Percentiles rank a stretch among this genome's conserved stretches.
Evolutionary conservation across 257 asterid species (phyloP).

Genomic region (Knoxia roxburghii): DNA sequence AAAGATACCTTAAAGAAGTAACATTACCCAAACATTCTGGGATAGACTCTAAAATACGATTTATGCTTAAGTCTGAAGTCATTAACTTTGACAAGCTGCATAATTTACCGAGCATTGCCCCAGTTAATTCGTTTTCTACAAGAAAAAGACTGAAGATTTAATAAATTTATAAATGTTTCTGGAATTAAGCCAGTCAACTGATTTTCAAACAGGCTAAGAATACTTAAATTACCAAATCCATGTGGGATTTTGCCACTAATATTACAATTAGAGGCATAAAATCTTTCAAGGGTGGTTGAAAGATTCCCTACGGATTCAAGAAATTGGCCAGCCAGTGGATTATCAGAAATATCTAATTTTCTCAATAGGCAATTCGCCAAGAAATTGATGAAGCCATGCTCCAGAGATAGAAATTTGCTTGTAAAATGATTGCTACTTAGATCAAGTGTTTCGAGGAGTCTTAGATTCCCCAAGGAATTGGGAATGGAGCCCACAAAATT

Average conservation of each 20-base stretch:
- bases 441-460: constrained; percentile 14
- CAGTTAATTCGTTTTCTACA: not conserved
- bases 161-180: too few relatives aligned
- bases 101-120: not conserved
- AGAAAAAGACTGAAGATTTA: too few relatives aligned
- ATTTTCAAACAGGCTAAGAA: too few relatives aligned
- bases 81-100: not conserved
- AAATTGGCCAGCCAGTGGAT: constrained; percentile 19
- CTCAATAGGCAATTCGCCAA: constrained; percentile 17
- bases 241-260: constrained; percentile 24
- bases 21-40: constrained; percentile 13
- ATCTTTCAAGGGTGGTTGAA: constrained; percentile 4
- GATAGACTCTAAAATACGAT: not conserved
- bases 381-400: constrained; percentile 2
- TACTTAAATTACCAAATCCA: constrained; percentile 4
- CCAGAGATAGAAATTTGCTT: not conserved
- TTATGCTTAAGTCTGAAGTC: not conserved
- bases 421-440: constrained; percentile 21
- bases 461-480: constrained; percentile 27
- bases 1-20: not conserved
- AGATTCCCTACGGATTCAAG: constrained; percentile 30
- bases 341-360: not conserved
- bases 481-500: constrained; percentile 29
- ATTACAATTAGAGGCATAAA: not conserved
- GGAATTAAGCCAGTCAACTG: too few relatives aligned